Evolutionary conservation across 768 basidiomycete species (phyloP).

Genomic region (Termitomyces sp.): DNA sequence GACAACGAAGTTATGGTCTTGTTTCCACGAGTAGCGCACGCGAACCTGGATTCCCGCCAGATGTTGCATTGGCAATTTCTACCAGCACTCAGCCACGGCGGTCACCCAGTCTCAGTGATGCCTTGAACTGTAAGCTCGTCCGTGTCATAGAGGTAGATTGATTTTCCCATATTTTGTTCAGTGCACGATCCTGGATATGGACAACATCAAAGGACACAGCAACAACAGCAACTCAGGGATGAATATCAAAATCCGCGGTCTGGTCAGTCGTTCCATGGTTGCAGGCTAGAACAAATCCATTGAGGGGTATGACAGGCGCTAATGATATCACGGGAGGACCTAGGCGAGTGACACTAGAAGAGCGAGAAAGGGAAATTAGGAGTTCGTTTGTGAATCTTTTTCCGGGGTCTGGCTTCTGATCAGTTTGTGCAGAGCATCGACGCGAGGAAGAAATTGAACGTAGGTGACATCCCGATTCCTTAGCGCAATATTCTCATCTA

Average conservation of each 20-base stretch:
- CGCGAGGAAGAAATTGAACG: conserved; percentile 38
- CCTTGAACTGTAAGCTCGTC: conserved; percentile 31
- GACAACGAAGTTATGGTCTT: conserved; percentile 24
- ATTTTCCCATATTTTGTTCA: conserved; percentile 10
- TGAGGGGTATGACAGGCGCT: conserved; percentile 7
- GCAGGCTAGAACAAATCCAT: not conserved
- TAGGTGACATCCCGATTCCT: conserved; percentile 15
- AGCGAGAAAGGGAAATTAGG: conserved; percentile 28
- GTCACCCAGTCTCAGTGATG: conserved; percentile 77
- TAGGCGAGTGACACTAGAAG: conserved; percentile 32
- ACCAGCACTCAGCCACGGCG: conserved; percentile 55
- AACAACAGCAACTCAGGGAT: conserved; percentile 33
- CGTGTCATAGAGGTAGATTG: not conserved
- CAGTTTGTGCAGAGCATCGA: conserved; percentile 26
- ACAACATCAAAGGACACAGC: conserved; percentile 18
- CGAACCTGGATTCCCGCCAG: conserved; percentile 11
- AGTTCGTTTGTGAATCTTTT: conserved; percentile 5
- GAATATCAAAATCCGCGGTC: conserved; percentile 29
- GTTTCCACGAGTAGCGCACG: conserved; percentile 16
- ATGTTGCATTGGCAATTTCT: conserved; percentile 30
- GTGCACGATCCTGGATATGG: conserved; percentile 26
- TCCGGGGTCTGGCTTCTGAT: not conserved
- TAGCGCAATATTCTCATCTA: not conserved
- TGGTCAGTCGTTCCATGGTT: conserved; percentile 20
- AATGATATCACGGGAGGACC: conserved; percentile 26